Conservation (phyloP, 2,329 filamentous ascomycete species). For the Thyridium curvatum region DNA sequence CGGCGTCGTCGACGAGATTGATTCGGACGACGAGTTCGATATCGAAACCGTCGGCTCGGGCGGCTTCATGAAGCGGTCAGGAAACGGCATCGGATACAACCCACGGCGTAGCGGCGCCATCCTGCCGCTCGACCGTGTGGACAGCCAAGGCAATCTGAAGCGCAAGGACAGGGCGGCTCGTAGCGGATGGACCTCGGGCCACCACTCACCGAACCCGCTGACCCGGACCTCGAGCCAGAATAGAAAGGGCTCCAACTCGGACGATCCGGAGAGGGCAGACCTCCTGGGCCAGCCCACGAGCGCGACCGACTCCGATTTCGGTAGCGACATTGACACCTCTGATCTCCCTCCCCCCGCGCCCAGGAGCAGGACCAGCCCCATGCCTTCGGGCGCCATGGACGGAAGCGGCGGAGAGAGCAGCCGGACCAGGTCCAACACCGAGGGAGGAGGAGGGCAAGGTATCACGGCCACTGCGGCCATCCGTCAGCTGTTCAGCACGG, state of each 20-base stretch:
- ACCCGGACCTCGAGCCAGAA: constrained; percentile 40
- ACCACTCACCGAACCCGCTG: constrained; percentile 39
- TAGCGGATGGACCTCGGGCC: constrained; percentile 47
- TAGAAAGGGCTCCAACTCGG: constrained; percentile 43
- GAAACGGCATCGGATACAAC: constrained; percentile 69
- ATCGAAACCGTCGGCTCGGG: constrained; percentile 72
- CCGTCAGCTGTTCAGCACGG: constrained; percentile 72
- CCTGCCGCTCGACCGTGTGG: constrained; percentile 46
- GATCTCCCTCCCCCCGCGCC: constrained; percentile 58
- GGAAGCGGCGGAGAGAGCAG: constrained; percentile 9
- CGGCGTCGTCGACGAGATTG: constrained; percentile 92
- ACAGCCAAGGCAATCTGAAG: constrained; percentile 9
- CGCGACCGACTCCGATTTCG: constrained; percentile 52
- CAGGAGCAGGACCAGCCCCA: constrained; percentile 30
- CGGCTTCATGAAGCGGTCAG: constrained; percentile 75
- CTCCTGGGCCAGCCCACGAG: constrained; percentile 41
- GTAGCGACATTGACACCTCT: constrained; percentile 59
- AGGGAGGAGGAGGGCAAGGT: constrained; percentile 19
- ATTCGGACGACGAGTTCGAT: constrained; percentile 97
- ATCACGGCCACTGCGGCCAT: constrained; percentile 73
- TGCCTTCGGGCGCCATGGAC: constrained; percentile 19
- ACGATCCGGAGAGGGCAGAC: constrained; percentile 50
- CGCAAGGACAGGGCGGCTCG: constrained; percentile 15
- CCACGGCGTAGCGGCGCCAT: constrained; percentile 61
- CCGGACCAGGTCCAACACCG: constrained; percentile 17